A percentile compares a stretch with the other conserved stretches of the same genome.
These are phyloP conservation scores for Vigna trinervia DNA, from an alignment of 306 rosid genomes.

Conservation along the genomic window DNA sequence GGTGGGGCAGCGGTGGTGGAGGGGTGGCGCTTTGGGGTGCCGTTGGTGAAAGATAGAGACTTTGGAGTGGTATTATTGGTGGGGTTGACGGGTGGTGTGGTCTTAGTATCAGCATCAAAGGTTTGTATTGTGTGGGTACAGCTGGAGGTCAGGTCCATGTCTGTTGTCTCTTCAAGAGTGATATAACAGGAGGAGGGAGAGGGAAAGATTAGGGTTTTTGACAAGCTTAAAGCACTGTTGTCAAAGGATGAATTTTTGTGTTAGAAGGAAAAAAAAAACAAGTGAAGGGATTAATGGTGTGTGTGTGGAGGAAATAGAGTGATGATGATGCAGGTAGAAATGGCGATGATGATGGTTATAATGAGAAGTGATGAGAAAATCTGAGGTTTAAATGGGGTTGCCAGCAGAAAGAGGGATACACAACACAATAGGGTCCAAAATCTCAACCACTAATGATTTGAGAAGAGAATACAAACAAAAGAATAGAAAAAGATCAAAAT, in stretches of 20 bases:
- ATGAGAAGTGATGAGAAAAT: constrained; percentile 55
- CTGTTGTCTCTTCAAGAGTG: constrained; percentile 34
- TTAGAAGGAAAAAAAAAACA: constrained; percentile 7
- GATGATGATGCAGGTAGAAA: constrained; percentile 35
- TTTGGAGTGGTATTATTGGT: constrained; percentile 42
- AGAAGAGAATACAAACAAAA: constrained; percentile 37
- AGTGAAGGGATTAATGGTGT: constrained; percentile 34
- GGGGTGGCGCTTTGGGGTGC: constrained; percentile 56
- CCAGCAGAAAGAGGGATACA: constrained; percentile 45
- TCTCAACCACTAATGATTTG: constrained; percentile 55
- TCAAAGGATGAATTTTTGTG: constrained; percentile 23
- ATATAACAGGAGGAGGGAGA: constrained; percentile 15
- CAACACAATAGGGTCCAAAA: constrained; percentile 47
- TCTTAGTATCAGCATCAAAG: constrained; percentile 53
- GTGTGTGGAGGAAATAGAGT: constrained; percentile 30
- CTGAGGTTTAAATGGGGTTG: constrained; percentile 55
- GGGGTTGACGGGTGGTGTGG: constrained; percentile 59
- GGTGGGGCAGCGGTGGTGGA: neutral
- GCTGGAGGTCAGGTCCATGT: constrained; percentile 58
- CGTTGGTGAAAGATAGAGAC: constrained; percentile 62
- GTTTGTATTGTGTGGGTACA: neutral
- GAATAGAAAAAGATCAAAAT: neutral
- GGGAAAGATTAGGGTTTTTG: constrained; percentile 56
- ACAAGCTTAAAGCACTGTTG: constrained; percentile 31
- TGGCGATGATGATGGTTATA: constrained; percentile 54